Evolutionary conservation across 108 stramenopile species (phyloP).

Genomic region (Skeletonema marinoi): DNA sequence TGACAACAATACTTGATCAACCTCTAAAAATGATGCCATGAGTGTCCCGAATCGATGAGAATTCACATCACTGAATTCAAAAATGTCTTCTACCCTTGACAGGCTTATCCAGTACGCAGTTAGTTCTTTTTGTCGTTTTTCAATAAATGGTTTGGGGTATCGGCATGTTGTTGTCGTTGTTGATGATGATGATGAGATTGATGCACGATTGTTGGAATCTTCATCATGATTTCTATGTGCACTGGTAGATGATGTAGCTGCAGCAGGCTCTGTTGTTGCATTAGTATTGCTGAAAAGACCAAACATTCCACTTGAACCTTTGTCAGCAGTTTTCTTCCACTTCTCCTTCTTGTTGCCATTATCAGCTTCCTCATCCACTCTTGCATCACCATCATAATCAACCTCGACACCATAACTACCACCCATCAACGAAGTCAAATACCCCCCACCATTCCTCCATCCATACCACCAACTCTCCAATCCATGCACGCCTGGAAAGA

Average conservation of each 20-base stretch:
- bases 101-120: constrained; percentile 31
- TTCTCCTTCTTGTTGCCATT: background rate
- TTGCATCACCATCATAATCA: background rate
- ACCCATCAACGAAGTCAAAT: constrained; percentile 7
- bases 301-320: background rate
- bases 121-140: constrained; percentile 37
- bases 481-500: constrained; percentile 25
- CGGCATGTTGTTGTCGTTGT: constrained; percentile 4
- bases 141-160: constrained; percentile 24
- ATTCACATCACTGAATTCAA: constrained; percentile 38
- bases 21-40: constrained; percentile 46
- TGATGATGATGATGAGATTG: background rate
- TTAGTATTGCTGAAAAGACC: background rate
- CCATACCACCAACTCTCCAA: constrained; percentile 40
- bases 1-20: constrained; percentile 13
- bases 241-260: background rate
- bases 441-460: constrained; percentile 1
- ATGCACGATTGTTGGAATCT: background rate
- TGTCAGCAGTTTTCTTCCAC: background rate
- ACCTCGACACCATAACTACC: background rate
- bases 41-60: constrained; percentile 25
- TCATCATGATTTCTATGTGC: background rate
- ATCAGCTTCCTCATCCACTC: background rate
- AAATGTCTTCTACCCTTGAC: constrained; percentile 41
- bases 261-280: background rate